These are phyloP conservation scores for Acanthamoeba lenticulata DNA, from an alignment of 208 protist species.

Conservation along the genomic window DNA sequence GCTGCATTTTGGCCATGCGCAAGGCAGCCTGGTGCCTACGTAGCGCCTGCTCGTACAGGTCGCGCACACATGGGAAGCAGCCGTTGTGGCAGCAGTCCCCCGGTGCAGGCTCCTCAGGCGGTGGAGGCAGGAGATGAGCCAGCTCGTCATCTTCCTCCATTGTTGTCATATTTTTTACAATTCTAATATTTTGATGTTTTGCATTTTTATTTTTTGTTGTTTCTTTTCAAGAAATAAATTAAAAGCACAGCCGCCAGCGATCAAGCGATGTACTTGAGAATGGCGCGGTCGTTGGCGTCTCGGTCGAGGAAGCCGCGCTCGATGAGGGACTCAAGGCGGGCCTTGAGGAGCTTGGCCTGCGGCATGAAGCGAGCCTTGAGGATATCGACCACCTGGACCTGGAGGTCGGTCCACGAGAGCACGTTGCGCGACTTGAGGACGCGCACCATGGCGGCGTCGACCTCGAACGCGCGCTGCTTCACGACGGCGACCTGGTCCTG, in stretches of 20 bases:
- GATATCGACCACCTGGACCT: slow-evolving; percentile 60
- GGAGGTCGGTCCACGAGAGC: slow-evolving; percentile 63
- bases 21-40: neutral
- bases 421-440: slow-evolving; percentile 67
- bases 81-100: slow-evolving; percentile 36
- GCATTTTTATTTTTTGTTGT: neutral
- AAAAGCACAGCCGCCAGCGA: too few relatives aligned
- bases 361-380: slow-evolving; percentile 55
- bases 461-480: slow-evolving; percentile 69
- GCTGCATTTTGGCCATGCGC: neutral
- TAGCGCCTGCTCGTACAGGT: slow-evolving; percentile 27
- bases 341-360: slow-evolving; percentile 64
- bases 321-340: slow-evolving; percentile 51
- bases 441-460: slow-evolving; percentile 67
- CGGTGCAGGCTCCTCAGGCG: neutral
- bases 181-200: neutral
- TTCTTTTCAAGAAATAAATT: too few relatives aligned
- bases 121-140: too few relatives aligned
- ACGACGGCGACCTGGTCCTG: slow-evolving; percentile 59
- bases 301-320: slow-evolving; percentile 67
- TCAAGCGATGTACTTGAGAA: slow-evolving; percentile 60
- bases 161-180: too few relatives aligned
- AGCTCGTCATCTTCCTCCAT: too few relatives aligned
- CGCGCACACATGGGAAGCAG: neutral
- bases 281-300: slow-evolving; percentile 46